Base-by-base conservation (phyloP, 2,329 filamentous ascomycete genomes). In the Ophiocordyceps camponoti-saundersi region DNA sequence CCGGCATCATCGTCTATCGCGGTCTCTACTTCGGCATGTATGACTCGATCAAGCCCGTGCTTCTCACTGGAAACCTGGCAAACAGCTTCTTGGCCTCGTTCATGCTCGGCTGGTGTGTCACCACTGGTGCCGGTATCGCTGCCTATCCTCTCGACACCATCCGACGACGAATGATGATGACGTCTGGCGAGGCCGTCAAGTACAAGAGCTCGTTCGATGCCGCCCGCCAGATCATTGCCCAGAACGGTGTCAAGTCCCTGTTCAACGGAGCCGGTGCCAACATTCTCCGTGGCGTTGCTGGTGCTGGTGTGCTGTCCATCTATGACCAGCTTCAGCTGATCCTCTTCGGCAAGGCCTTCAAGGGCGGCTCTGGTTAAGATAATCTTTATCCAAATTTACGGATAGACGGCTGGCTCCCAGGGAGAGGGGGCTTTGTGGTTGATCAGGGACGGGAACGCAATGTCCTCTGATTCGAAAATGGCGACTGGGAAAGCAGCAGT, bases 101-200 rank as follows among this genome's bases (percentile, higher is more conserved):
- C 88, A 66, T 79, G 67, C 92, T 98, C 72, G 92, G 92, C 69
- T 98, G 92, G 92, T 76, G 78, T 72, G 92, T 98, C 80, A 98
- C 92, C 77, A 98, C 92, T 70, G 92, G 85, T 93, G 92, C 92
- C 72, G 92, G 92, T 94, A 95, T 98, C 72, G 92, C 92, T 75
- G 96, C 92, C 66, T 98, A 98, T 80, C 92, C 92, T 77, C 88
- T 98, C 68, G 92, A 98, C 75, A 98, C 92, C 67, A 88, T 98
- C 79, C 92, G 92, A 81, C 89, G 92, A 82, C 92, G 92, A 77
- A 98, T 98, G 92, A 98, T 98, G 92, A 98, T 98, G 92, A 98
- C 92, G 64, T 82, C 76, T 56, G 78, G 79, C 73, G 76, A 93
- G 86, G 92, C 92, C 78, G 92, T 98, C 82, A 98, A 98, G 86